Evolutionary conservation across 768 basidiomycete species (phyloP), one percentile per base, ranked within the genome.

Genomic region (Boletus speciosus): DNA sequence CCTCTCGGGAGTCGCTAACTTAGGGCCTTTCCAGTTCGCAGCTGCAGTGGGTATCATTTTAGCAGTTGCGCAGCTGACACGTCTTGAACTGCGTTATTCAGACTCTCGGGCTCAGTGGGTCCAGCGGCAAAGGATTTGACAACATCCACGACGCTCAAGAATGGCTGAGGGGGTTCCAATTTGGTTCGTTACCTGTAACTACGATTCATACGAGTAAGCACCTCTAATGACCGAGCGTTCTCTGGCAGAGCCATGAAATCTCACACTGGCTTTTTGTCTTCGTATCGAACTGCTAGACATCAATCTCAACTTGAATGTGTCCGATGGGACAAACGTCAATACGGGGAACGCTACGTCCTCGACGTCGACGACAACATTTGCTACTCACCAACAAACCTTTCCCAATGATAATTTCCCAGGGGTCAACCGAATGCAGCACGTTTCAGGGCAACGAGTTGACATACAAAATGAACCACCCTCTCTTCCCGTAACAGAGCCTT

Each of bases 81-180:
- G 35, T 23, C 25, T n/a, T 48, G n/a, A 43, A 50, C 11, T 44
- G 19, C 27, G 14, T 21, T n/a, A 39, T 43, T 25, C 27, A 70
- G 71, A 72, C 61, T 7, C 41, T 44, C 23, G 68, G 69, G 12
- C 31, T 70, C n/a, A 70, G 68, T 47, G 70, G 69, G 27, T 55
- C 61, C 16, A 72, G 70, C 9, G 66, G 62, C 14, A 70, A 69
- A 47, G 70, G 70, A 4, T 70, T 72, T 16, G 68, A 70, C 36
- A 69, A 51, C 6, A 41, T 70, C 2, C 34, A 53, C 4, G 70
- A 72, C 9, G 69, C 69, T 0, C 54, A 63, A 38, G 44, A 49
- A 9, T 70, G 70, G 69, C 21, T 70, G 19, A 42, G 8, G 2
- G 57, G 49, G 5, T 62, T 37, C 27, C 61, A 51, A 42, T 63